Conservation (phyloP, 371 early-diverging fungal species). For the Dichotomocladium elegans region DNA sequence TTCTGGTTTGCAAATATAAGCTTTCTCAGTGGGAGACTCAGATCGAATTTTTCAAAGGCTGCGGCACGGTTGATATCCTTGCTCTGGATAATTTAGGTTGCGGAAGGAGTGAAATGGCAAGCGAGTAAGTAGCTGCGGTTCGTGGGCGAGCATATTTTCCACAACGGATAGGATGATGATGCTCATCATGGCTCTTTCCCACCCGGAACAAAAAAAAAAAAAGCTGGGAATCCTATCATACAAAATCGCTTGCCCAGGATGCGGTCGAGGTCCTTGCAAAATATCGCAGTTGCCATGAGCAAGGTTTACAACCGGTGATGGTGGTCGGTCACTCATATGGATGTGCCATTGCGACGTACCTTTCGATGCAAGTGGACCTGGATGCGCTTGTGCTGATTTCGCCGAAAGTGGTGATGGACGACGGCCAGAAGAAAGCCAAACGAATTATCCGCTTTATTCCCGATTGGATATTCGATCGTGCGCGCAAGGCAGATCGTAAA, state of each 20-base stretch:
- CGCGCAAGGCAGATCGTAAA: conserved; percentile 55
- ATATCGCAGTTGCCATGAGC: conserved; percentile 39
- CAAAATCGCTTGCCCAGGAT: conserved; percentile 51
- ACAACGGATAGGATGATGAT: too few species aligned
- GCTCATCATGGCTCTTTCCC: too few species aligned
- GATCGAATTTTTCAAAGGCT: conserved; percentile 56
- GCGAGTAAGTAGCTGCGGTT: conserved; percentile 51
- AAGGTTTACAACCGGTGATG: conserved; percentile 49
- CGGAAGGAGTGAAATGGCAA: conserved; percentile 54
- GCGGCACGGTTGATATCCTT: conserved; percentile 53
- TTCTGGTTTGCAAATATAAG: conserved; percentile 33
- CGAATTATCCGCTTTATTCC: conserved; percentile 44
- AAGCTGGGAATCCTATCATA: conserved; percentile 55
- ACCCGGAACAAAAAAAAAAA: too few species aligned
- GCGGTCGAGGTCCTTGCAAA: conserved; percentile 34
- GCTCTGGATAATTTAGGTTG: conserved; percentile 67
- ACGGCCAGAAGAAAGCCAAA: conserved; percentile 33
- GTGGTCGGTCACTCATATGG: conserved; percentile 71
- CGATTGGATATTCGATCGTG: conserved; percentile 49
- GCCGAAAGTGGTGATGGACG: conserved; percentile 51
- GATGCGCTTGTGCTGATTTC: conserved; percentile 58
- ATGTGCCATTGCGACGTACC: conserved; percentile 52
- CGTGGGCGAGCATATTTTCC: too few species aligned
- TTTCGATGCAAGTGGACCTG: conserved; percentile 27
- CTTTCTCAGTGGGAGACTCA: conserved; percentile 63